phyloP scores from a whole-genome alignment of 2,329 filamentous ascomycete genomes.

The Fusarium longipes region DNA sequence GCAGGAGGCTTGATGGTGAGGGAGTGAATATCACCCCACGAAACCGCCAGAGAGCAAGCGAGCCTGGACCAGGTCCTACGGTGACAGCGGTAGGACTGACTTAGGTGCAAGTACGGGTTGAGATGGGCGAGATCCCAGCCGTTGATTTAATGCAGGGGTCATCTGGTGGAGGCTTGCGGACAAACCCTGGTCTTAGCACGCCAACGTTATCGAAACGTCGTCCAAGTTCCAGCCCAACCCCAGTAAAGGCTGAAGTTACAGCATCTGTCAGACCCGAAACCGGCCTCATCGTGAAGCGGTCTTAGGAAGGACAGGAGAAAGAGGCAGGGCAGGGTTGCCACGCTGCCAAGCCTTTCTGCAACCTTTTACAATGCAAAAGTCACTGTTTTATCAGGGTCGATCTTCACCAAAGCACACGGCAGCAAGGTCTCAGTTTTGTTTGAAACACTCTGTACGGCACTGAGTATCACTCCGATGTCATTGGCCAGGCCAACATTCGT shows the following conservation, averaged over 20 bases:
- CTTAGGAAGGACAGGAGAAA: conserved; percentile 2
- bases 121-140: conserved; percentile 36
- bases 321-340: conserved; percentile 22
- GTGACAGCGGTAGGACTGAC: conserved; percentile 34
- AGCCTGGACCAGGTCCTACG: conserved; percentile 38
- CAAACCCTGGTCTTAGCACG: conserved; percentile 36
- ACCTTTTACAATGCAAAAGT: conserved; percentile 3
- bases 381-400: conserved; percentile 22
- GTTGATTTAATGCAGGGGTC: conserved; percentile 44
- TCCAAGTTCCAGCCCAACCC: neutral
- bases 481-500: neutral
- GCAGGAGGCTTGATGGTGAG: conserved; percentile 40
- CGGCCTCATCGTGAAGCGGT: conserved; percentile 21
- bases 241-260: conserved; percentile 2
- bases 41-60: conserved; percentile 43
- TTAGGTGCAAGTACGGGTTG: conserved; percentile 33
- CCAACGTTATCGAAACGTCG: conserved; percentile 25
- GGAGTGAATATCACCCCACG: conserved; percentile 44
- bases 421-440: conserved; percentile 20
- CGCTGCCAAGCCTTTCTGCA: conserved; percentile 16
- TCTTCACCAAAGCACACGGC: conserved; percentile 19
- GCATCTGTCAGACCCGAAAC: conserved; percentile 22
- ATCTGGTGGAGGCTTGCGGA: conserved; percentile 27
- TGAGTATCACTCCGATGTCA: neutral
- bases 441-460: conserved; percentile 12